Base-by-base conservation (phyloP, 208 protist species). In the Trypanosoma platydactyli region DNA sequence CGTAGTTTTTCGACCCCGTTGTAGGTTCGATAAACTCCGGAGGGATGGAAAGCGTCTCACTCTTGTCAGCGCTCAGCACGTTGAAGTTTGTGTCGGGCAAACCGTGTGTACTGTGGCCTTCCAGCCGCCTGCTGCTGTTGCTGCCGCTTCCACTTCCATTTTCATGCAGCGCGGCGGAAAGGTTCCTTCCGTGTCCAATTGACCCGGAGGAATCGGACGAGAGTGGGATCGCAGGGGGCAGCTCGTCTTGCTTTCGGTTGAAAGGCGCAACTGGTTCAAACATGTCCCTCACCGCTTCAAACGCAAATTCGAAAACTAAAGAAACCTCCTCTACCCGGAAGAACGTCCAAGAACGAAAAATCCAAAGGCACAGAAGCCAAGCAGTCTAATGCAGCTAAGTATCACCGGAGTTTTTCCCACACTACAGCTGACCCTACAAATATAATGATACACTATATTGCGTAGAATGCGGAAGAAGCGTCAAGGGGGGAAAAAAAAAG, bases 11-110 rank as follows among this genome's bases (percentile, higher is more conserved):
- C 35, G 78, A 83, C 22, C 84, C 84, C 0, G 58, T 27, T 6
- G 84, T 90, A 15, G 71, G 64, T 45, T 80, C 75, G 40, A 90
- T 80, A 48, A 77, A 71, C 38, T 76, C 76, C 0, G 80, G 63
- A 0, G 84, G 84, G 16, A 90, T 86, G 3, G 80, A 84, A 0
- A 87, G 71, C 73, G 83, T 86, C 40, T 77, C 71, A 24, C 62
- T 66, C 69, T 90, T 90, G 66, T 84, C 76, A 5, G 80, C 74
- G 24, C 80, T 85, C 38, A 90, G 69, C 7, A 90, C 80, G 58
- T 90, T 79, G 64, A 79, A 90, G 61, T 85, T 76, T 38, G 65
- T 49, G 25, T 57, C 69, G 5, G 68, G 58, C n/a, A 84, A 73
- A 0, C 73, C 76, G 25, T 66, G 71, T 33, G 42, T 46, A 27